Conservation (phyloP, 805 yeast species). For the Wickerhamomyces sydowiorum region DNA sequence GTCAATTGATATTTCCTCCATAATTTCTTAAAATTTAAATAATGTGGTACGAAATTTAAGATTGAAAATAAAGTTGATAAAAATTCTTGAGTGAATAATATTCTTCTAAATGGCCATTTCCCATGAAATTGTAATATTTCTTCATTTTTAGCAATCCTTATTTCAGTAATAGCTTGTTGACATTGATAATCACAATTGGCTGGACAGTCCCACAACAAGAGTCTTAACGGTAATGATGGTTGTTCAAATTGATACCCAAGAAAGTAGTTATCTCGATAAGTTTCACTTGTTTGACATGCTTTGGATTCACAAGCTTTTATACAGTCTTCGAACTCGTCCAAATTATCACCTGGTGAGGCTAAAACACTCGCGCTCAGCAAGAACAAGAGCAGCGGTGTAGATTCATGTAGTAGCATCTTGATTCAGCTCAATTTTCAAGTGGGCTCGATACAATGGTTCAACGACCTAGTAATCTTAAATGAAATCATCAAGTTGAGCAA, state of each 20-base stretch:
- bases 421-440: too few relatives aligned
- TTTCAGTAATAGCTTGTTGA: conserved; percentile 66
- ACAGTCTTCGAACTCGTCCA: conserved; percentile 7
- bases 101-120: conserved; percentile 89
- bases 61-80: conserved; percentile 77
- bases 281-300: background rate
- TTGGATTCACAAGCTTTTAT: conserved; percentile 3
- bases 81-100: conserved; percentile 80
- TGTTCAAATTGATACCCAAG: conserved; percentile 1
- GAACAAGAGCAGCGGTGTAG: background rate
- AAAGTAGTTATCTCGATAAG: background rate
- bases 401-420: background rate
- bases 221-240: conserved; percentile 21
- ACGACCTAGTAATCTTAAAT: too few relatives aligned
- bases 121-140: conserved; percentile 87
- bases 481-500: too few relatives aligned
- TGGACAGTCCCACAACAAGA: conserved; percentile 68
- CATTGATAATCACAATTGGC: conserved; percentile 91
- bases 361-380: background rate
- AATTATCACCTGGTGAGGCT: conserved; percentile 9
- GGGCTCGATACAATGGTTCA: too few relatives aligned
- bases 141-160: conserved; percentile 40
- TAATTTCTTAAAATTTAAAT: conserved; percentile 34
- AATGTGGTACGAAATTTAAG: conserved; percentile 63
- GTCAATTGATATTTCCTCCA: conserved; percentile 3